phyloP scores from a whole-genome alignment of 2,329 filamentous ascomycete genomes.

The Talaromyces amestolkiae region DNA sequence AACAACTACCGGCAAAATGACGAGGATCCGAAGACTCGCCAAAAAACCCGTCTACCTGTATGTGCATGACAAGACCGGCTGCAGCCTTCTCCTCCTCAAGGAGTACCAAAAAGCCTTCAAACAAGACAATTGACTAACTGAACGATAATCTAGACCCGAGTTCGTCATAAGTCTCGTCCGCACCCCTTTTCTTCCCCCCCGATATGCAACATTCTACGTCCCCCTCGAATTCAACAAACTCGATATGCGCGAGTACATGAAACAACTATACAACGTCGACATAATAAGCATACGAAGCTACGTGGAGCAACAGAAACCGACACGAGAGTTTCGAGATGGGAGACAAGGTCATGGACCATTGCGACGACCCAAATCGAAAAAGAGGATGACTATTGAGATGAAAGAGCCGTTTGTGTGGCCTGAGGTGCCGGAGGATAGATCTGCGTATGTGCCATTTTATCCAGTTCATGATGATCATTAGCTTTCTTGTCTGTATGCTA shows the following conservation, averaged over 20 bases:
- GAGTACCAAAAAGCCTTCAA: neutral
- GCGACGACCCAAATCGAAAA: conserved; percentile 70
- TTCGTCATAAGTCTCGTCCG: conserved; percentile 78
- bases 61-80: conserved; percentile 32
- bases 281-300: conserved; percentile 73
- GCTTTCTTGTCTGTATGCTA: conserved; percentile 14
- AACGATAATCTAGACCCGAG: conserved; percentile 63
- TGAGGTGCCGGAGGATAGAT: conserved; percentile 60
- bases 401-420: conserved; percentile 87
- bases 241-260: conserved; percentile 92
- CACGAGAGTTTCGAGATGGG: conserved; percentile 38
- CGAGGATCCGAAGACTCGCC: conserved; percentile 3
- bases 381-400: conserved; percentile 95
- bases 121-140: neutral
- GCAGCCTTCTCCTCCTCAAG: neutral
- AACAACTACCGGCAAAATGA: neutral
- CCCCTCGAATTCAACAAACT: conserved; percentile 93
- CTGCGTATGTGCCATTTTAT: conserved; percentile 46
- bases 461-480: neutral
- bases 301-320: conserved; percentile 67
- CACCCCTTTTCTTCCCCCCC: conserved; percentile 68
- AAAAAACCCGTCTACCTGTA: conserved; percentile 53
- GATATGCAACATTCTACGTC: conserved; percentile 85
- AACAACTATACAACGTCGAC: conserved; percentile 76
- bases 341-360: conserved; percentile 54